Evolutionary conservation across 2,329 filamentous ascomycete species (phyloP), one percentile per base, ranked within the genome.

Genomic region (Phaeosphaeriaceae sp.): DNA sequence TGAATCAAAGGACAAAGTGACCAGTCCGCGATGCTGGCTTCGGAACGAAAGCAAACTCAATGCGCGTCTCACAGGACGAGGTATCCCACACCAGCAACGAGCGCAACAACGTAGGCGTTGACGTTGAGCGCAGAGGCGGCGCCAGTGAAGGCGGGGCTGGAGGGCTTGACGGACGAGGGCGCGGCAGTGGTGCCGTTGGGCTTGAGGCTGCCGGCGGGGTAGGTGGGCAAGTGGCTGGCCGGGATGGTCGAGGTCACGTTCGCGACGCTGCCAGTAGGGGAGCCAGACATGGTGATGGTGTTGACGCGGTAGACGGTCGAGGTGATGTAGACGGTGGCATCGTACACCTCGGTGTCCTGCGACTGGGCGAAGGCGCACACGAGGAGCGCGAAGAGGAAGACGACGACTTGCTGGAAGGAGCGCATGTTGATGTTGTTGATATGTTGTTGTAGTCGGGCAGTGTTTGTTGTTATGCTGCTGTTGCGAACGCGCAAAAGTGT

Each of bases 271-370:
- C 57, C 68, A 22, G 72, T 58, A 42, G 72, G 61, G 10, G 70
- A 69, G 65, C 71, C 67, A 19, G 71, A 70, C 54, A 70, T 59
- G 50, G 76, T 77, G 66, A 77, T 68, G 51, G 76, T 77, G 72
- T 76, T 74, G 66, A 77, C 68, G 61, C 69, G 72, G 65, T 73
- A 73, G 68, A 78, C 67, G 60, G 76, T 78, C 17, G 68, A 71
- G 56, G 75, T 77, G 52, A 75, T 54, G 60, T 74, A 76, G 70
- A 75, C 71, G 61, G 75, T 77, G 17, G 75, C 63, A 50, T 76
- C 73, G 60, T 74, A 74, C 27, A 57, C 60, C 27, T 62, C 56
- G 51, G 53, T 36, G 21, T 68, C 65, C 52, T 11, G 9, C 31
- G 31, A 7, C 31, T 67, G 61, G 54, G 75, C 74, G 54, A 70